Evolutionary conservation across 805 yeast genomes (phyloP).

Genomic region (Candida stauntonica): DNA sequence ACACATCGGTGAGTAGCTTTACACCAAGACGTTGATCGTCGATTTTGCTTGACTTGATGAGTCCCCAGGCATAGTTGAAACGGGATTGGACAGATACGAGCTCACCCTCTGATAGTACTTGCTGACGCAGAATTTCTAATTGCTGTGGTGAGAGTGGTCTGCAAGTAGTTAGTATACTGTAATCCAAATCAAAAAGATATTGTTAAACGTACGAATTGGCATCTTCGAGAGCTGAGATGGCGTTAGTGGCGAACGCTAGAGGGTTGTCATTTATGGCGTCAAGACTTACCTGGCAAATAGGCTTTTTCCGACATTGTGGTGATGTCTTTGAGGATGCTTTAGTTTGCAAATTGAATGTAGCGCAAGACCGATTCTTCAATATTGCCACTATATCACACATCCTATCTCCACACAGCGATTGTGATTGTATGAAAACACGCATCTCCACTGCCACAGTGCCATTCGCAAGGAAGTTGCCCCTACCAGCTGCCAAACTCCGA

Average conservation of each 20-base stretch:
- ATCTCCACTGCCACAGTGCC: too few relatives aligned
- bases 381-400: too few relatives aligned
- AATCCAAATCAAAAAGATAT: background rate
- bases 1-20: slow-evolving; percentile 61
- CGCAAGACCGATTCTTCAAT: background rate
- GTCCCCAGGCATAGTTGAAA: slow-evolving; percentile 96
- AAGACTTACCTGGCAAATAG: slow-evolving; percentile 20
- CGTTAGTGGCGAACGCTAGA: slow-evolving; percentile 1
- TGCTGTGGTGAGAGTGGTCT: slow-evolving; percentile 67
- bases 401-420: too few relatives aligned
- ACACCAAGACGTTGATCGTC: slow-evolving; percentile 77
- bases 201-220: slow-evolving; percentile 26
- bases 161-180: slow-evolving; percentile 6
- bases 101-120: slow-evolving; percentile 77
- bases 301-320: slow-evolving; percentile 17
- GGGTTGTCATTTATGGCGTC: background rate
- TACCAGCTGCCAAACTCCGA: background rate
- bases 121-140: slow-evolving; percentile 68
- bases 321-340: too few relatives aligned
- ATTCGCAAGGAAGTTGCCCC: background rate
- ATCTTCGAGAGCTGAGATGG: slow-evolving; percentile 25
- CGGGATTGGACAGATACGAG: slow-evolving; percentile 75
- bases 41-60: slow-evolving; percentile 63
- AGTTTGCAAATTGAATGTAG: too few relatives aligned
- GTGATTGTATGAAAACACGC: too few relatives aligned